Evolutionary conservation across 345 rosid species (phyloP).

Genomic region (Fremontodendron californicum): DNA sequence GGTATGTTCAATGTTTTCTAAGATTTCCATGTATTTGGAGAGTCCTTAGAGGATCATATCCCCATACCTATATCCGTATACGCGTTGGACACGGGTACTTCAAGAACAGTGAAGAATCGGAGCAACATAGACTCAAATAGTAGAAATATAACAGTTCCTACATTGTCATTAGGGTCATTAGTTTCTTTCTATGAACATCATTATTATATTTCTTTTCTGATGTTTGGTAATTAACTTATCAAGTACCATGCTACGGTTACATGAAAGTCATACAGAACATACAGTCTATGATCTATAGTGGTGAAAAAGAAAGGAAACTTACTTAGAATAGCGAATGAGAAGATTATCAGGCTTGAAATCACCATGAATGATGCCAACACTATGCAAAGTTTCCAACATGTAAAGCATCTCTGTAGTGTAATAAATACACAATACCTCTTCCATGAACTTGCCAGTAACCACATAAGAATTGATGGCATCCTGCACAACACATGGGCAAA

Average conservation of each 20-base stretch:
- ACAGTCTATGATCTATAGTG: background rate
- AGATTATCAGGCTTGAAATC: slow-evolving; percentile 98
- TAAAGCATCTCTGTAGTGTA: slow-evolving; percentile 86
- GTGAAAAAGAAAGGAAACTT: slow-evolving; percentile 20
- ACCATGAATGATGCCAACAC: slow-evolving; percentile 87
- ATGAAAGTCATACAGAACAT: background rate
- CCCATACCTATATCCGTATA: no score
- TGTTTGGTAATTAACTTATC: background rate
- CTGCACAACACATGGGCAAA: slow-evolving; percentile 35
- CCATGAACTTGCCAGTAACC: slow-evolving; percentile 76
- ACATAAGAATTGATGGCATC: slow-evolving; percentile 83
- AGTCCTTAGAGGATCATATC: no score
- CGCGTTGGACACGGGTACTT: no score
- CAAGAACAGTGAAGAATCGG: no score
- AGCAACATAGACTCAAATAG: no score
- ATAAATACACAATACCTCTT: slow-evolving; percentile 81
- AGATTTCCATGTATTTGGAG: no score
- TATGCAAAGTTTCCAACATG: slow-evolving; percentile 86
- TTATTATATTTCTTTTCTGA: background rate
- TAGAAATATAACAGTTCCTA: background rate
- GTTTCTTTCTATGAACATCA: background rate
- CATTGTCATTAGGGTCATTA: background rate
- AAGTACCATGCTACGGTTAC: no score
- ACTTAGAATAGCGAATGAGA: slow-evolving; percentile 75
- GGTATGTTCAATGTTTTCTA: no score